Evolutionary conservation across 352 stramenopile species (phyloP), one percentile per base, ranked within the genome.

Genomic region (Halophytophthora polymorphica): DNA sequence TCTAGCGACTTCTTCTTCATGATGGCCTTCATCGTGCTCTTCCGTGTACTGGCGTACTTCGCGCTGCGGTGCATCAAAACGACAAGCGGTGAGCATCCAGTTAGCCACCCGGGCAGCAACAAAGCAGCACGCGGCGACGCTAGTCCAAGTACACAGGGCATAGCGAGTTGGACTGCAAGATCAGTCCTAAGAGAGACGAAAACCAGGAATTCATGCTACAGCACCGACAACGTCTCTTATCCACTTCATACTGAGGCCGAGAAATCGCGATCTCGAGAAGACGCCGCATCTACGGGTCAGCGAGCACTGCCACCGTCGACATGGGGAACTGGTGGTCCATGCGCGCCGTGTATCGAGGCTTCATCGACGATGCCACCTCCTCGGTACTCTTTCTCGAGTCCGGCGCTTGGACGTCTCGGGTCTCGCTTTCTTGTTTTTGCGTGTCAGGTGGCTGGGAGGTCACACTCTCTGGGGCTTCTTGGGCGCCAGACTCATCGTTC

Each of bases 291-390:
- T 56, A 77, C 13, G 67, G 64, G 19, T 90, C 75, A 29, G 71
- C 80, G 39, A 85, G 53, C 31, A 90, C 75, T 25, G 64, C 70
- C 33, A 93, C 63, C 15, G 76, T 93, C 22, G 83, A 93, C 28
- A 91, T 90, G 11, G 83, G 83, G 49, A 93, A 91, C 36, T 73
- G 65, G 31, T 69, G 58, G 58, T 90, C 77, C 54, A 71, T 78
- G 17, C 75, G 66, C 13, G 66, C 75, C 10, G 66, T 73, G 64
- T 79, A 83, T 56, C 71, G 61, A 3, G 65, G 67, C 53, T 83
- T 79, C 11, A 34, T 34, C 15, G 45, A 21, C 18, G 49, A n/a
- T 14, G 31, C 6, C 4, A 38, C 6, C 8, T 45, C 13, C 48
- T 53, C 39, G 7, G 3, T 19, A 15, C 5, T 33, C 12, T 33